Evolutionary conservation across 2,329 filamentous ascomycete species (phyloP).

Genomic region (Mollisiaceae sp.): DNA sequence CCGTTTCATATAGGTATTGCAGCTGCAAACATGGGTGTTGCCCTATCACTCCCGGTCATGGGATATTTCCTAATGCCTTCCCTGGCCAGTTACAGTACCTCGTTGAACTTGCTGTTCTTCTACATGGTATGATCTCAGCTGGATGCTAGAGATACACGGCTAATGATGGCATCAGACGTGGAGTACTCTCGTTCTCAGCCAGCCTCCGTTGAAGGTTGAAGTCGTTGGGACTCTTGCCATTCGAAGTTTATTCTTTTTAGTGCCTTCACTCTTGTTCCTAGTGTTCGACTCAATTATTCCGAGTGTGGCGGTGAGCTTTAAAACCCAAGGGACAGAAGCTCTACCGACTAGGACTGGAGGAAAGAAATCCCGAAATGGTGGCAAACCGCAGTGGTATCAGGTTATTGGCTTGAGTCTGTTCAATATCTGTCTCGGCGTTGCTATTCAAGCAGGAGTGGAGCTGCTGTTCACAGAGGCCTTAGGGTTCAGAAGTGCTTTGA

Average conservation of each 20-base stretch:
- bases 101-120: constrained; percentile 85
- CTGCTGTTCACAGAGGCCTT: constrained; percentile 57
- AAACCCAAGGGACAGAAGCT: constrained; percentile 62
- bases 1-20: neutral
- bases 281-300: constrained; percentile 74
- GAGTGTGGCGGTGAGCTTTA: constrained; percentile 70
- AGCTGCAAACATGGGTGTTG: constrained; percentile 58
- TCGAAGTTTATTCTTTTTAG: constrained; percentile 71
- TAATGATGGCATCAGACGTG: constrained; percentile 59
- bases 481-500: constrained; percentile 58
- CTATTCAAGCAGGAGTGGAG: constrained; percentile 61
- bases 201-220: constrained; percentile 77
- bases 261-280: constrained; percentile 75
- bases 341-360: constrained; percentile 53
- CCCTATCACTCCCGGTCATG: constrained; percentile 74
- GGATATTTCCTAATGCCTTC: constrained; percentile 68
- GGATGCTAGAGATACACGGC: constrained; percentile 40
- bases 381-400: constrained; percentile 49
- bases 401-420: constrained; percentile 58
- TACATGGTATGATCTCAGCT: constrained; percentile 72
- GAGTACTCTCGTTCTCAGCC: constrained; percentile 80
- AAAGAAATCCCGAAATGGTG: constrained; percentile 44
- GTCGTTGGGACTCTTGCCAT: constrained; percentile 71
- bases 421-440: constrained; percentile 60
- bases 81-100: constrained; percentile 74